A percentile compares a stretch with the other conserved stretches of the same genome.
These are phyloP conservation scores for Limonium bicolor DNA, from an alignment of 148 eudicot genomes.

Conservation along the genomic window DNA sequence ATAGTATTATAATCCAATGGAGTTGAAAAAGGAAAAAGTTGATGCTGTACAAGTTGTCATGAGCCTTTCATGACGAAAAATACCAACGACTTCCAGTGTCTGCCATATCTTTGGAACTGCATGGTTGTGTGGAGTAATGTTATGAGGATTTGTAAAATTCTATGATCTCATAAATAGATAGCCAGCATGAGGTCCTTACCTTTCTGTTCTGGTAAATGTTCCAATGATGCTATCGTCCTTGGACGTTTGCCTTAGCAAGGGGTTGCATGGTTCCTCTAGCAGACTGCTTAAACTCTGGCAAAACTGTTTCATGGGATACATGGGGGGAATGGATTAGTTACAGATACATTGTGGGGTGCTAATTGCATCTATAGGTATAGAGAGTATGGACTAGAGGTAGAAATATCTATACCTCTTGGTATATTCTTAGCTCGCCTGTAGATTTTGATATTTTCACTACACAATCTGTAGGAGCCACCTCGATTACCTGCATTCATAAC, in stretches of 20 bases:
- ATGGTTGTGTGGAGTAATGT: background rate
- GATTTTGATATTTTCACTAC: constrained; percentile 38
- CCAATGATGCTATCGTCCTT: constrained; percentile 7
- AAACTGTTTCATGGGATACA: constrained; percentile 23
- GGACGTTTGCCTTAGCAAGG: constrained; percentile 8
- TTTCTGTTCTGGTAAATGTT: background rate
- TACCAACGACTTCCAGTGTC: constrained; percentile 3
- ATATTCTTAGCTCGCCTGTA: constrained; percentile 18
- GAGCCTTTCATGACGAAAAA: constrained; percentile 7
- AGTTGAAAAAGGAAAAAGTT: background rate
- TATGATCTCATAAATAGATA: background rate
- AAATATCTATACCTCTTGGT: constrained; percentile 21
- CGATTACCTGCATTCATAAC: constrained; percentile 14
- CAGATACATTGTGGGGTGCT: background rate
- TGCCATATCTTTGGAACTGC: constrained; percentile 2
- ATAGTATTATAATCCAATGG: background rate
- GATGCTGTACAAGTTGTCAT: background rate
- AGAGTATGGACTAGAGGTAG: too few relatives aligned
- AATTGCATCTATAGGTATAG: too few relatives aligned
- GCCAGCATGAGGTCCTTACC: constrained; percentile 3
- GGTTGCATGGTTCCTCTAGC: constrained; percentile 20
- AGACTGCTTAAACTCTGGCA: constrained; percentile 31
- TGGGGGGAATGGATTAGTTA: background rate
- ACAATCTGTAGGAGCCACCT: constrained; percentile 45
- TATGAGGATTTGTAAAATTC: background rate